Percentiles rank a stretch among this genome's conserved stretches.
phyloP scores from a whole-genome alignment of 805 yeast species.

The Hemisphaericaspora nanyangensis region DNA sequence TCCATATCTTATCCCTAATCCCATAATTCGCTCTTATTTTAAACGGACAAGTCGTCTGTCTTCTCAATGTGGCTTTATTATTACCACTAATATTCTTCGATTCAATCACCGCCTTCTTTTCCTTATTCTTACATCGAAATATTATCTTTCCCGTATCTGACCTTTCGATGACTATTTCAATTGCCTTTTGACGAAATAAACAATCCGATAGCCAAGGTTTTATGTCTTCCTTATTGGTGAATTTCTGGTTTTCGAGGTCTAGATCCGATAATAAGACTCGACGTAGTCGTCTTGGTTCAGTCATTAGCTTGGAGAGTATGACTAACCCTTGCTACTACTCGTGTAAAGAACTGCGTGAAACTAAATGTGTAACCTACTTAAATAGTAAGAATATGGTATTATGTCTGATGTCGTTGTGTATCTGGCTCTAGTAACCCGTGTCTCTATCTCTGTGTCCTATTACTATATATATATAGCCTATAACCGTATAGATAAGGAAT shows the following conservation, averaged over 20 bases:
- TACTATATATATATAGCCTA: too few species aligned
- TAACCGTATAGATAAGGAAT: too few species aligned
- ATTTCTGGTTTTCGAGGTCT: constrained; percentile 17
- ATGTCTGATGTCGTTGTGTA: too few species aligned
- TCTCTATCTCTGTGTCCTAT: too few species aligned
- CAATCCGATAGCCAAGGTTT: constrained; percentile 58
- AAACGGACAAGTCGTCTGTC: constrained; percentile 52
- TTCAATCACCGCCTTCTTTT: constrained; percentile 12
- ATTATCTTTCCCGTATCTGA: constrained; percentile 59
- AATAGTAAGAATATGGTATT: too few species aligned
- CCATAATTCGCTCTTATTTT: constrained; percentile 62
- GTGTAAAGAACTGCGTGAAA: not conserved
- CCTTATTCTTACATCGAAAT: constrained; percentile 51
- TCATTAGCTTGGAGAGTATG: too few species aligned
- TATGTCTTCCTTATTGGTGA: constrained; percentile 42
- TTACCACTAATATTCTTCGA: constrained; percentile 10
- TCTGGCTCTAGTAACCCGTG: too few species aligned
- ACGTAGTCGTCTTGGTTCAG: not conserved
- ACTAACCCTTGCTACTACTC: not conserved
- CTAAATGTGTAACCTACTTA: too few species aligned
- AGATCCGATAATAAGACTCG: constrained; percentile 19
- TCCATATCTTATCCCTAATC: constrained; percentile 50
- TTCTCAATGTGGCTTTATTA: constrained; percentile 12
- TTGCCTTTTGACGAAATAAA: constrained; percentile 45
- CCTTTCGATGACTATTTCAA: constrained; percentile 57